These are phyloP conservation scores for Coemansia sp. DNA, from an alignment of 192 early-diverging fungal genomes.

Conservation along the genomic window DNA sequence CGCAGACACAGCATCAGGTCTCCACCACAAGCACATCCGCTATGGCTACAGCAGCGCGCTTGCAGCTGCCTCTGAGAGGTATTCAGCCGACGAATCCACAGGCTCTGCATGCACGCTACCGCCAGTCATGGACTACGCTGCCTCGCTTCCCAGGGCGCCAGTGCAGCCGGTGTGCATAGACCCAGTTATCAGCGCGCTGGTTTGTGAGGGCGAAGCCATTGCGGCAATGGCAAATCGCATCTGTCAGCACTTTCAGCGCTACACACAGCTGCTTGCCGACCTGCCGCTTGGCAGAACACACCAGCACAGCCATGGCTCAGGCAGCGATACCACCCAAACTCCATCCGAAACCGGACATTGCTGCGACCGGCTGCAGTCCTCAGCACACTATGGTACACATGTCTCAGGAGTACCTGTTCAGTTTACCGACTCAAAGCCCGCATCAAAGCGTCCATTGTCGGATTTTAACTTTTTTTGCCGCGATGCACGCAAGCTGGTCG, in stretches of 20 bases:
- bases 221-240: constrained; percentile 11
- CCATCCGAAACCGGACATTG: background rate
- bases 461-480: constrained; percentile 53
- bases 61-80: background rate
- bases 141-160: background rate
- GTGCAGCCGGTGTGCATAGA: background rate
- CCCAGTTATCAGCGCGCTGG: constrained; percentile 11
- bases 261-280: constrained; percentile 22
- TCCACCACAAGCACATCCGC: background rate
- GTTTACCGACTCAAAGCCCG: constrained; percentile 3
- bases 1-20: background rate
- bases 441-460: constrained; percentile 40
- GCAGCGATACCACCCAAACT: background rate
- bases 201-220: constrained; percentile 20
- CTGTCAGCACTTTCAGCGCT: constrained; percentile 18
- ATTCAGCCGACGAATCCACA: background rate
- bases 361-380: background rate
- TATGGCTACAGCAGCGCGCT: background rate
- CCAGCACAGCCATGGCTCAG: background rate
- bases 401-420: background rate
- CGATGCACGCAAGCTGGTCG: constrained; percentile 45
- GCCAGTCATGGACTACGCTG: background rate
- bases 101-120: background rate
- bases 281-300: background rate
- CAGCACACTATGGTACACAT: background rate